A percentile compares a stretch with the other conserved stretches of the same genome.
These are phyloP conservation scores for Wallacemonas sp. DNA, from an alignment of 208 protist species.

Conservation along the genomic window DNA sequence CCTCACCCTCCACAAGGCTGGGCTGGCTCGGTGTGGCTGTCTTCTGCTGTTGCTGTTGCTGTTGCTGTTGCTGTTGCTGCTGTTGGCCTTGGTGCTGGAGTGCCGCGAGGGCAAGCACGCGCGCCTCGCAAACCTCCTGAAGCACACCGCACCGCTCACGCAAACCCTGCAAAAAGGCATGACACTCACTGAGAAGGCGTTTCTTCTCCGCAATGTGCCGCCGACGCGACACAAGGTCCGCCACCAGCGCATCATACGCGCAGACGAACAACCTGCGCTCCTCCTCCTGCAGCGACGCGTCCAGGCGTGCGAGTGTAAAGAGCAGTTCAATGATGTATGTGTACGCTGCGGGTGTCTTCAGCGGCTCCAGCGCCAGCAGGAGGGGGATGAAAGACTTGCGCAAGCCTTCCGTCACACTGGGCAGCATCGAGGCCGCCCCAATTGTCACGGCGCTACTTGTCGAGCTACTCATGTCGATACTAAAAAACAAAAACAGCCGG, in stretches of 20 bases:
- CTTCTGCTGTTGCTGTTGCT: constrained; percentile 1
- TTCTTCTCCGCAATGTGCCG: constrained; percentile 38
- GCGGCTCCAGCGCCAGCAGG: constrained; percentile 49
- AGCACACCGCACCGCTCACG: constrained; percentile 39
- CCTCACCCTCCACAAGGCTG: neutral
- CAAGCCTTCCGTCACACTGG: constrained; percentile 47
- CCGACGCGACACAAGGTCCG: constrained; percentile 40
- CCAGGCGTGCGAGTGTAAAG: constrained; percentile 67
- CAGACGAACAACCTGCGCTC: constrained; percentile 76
- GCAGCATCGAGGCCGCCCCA: constrained; percentile 28
- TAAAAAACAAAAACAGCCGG: too few species aligned
- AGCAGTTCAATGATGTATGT: constrained; percentile 80
- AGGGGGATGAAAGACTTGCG: constrained; percentile 67
- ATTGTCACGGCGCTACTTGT: neutral
- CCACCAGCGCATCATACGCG: constrained; percentile 60
- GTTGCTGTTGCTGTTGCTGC: neutral
- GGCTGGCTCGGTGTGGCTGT: neutral
- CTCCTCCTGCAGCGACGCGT: constrained; percentile 59
- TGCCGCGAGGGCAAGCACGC: neutral
- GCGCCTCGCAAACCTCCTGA: constrained; percentile 21
- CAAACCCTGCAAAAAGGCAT: constrained; percentile 41
- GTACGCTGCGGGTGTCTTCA: constrained; percentile 25
- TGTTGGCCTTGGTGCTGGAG: constrained; percentile 16
- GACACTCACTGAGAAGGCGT: constrained; percentile 37
- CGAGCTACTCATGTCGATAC: too few species aligned